Evolutionary conservation across 495 filamentous ascomycete species (phyloP).

Genomic region (Cudoniella acicularis): DNA sequence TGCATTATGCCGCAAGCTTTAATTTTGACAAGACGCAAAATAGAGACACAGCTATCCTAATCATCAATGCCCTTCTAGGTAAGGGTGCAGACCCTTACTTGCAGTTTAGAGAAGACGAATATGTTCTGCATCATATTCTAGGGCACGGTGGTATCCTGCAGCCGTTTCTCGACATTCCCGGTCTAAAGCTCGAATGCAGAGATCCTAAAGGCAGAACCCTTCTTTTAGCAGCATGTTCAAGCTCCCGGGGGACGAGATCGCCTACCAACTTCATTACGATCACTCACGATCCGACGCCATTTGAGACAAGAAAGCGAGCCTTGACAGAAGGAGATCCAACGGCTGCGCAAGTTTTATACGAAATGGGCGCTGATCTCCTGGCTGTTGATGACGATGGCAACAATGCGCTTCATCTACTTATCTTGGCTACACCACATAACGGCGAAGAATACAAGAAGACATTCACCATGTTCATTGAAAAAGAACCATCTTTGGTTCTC

Average conservation of each 20-base stretch:
- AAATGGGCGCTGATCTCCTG: constrained; percentile 24
- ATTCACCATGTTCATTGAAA: background rate
- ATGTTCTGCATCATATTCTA: constrained; percentile 7
- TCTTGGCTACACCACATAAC: constrained; percentile 10
- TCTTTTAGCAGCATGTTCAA: constrained; percentile 6
- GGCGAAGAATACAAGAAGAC: constrained; percentile 15
- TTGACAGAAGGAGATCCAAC: background rate
- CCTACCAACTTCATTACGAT: background rate
- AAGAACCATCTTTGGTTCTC: background rate
- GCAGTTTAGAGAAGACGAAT: background rate
- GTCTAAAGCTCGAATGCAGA: constrained; percentile 1
- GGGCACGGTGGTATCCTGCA: constrained; percentile 3
- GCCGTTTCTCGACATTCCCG: constrained; percentile 2
- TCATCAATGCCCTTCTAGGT: constrained; percentile 8
- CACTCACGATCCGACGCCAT: background rate
- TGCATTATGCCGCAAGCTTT: constrained; percentile 5
- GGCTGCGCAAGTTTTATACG: constrained; percentile 10
- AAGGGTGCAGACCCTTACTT: constrained; percentile 8
- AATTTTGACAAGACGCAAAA: constrained; percentile 1
- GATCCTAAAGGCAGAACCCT: constrained; percentile 7
- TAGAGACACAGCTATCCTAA: constrained; percentile 3
- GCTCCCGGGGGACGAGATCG: background rate
- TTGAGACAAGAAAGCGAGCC: background rate
- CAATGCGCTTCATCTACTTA: constrained; percentile 27
- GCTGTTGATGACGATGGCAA: constrained; percentile 23